Evolutionary conservation across 768 basidiomycete species (phyloP), one percentile per base, ranked within the genome.

Genomic region (Suillus spraguei): DNA sequence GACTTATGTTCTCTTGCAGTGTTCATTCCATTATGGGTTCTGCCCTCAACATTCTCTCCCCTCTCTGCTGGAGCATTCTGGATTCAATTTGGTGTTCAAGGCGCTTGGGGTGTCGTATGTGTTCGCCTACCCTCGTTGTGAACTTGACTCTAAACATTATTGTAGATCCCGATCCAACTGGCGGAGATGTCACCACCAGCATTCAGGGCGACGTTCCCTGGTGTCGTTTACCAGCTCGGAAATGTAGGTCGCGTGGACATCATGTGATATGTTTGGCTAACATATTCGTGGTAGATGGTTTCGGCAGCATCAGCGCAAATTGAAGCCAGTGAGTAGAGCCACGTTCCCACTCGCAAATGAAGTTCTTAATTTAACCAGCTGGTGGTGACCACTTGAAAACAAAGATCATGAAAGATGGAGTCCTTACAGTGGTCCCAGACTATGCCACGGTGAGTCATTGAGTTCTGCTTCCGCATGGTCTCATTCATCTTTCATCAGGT

Each of bases 201-300:
- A 0, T 96, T 95, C 82, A 83, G 95, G 63, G 91, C 93, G 4
- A 90, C 90, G 1, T 95, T 94, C 81, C 90, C 91, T 44, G 94
- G 94, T 64, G 85, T 93, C 0, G 86, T 89, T 2, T 95, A 95
- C 76, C 93, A 94, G 68, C 69, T 94, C 35, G 92, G 94, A 46
- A 94, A 92, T 74, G 82, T 74, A 16, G 41, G 75, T 68, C 6
- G 32, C 32, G 36, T 28, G 60, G 22, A 32, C 17, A 24, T 65
- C 10, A 59, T 24, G 1, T 10, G 17, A 58, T 24, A 20, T 10
- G 6, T 33, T 0, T 61, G 33, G 62, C 35, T 42, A 56, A n/a
- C 5, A 38, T 44, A 39, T 42, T 16, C 62, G 33, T 10, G 65
- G 20, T 61, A 85, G 77, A 86, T 86, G 84, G 82, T 91, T 14